Conservation (phyloP, 257 asterid genomes). For the Nicotiana undulata region DNA sequence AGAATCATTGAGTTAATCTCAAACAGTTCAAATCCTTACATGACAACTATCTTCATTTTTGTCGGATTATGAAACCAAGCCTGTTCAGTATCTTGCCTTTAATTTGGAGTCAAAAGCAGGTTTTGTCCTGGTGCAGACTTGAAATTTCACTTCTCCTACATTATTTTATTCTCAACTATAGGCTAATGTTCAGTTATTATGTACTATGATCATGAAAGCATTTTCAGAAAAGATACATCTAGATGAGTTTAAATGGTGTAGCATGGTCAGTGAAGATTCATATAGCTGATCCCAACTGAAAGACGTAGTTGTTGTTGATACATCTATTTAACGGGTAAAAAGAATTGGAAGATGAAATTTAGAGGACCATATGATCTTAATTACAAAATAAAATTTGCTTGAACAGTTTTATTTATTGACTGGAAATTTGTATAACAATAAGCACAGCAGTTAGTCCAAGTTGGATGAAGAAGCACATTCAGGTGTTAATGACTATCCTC, state of each 20-base stretch:
- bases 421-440: background rate
- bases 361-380: background rate
- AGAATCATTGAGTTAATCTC: background rate
- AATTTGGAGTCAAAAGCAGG: constrained; percentile 16
- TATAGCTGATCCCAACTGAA: too few relatives aligned
- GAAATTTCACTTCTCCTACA: constrained; percentile 13
- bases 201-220: background rate
- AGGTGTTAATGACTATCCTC: constrained; percentile 33
- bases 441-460: constrained; percentile 17
- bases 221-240: background rate
- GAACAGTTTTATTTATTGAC: background rate
- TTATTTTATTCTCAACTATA: constrained; percentile 14
- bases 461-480: background rate
- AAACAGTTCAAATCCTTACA: background rate
- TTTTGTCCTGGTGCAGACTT: constrained; percentile 17
- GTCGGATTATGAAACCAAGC: constrained; percentile 2
- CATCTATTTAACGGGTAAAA: background rate
- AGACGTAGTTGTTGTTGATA: background rate
- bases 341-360: background rate
- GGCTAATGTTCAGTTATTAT: background rate
- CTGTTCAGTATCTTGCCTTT: constrained; percentile 5
- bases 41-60: background rate
- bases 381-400: background rate
- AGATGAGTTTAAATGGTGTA: too few relatives aligned
- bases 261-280: too few relatives aligned